Evolutionary conservation across 352 stramenopile genomes (phyloP), one percentile per base, ranked within the genome.

Genomic region (Aphanomyces stellatus): DNA sequence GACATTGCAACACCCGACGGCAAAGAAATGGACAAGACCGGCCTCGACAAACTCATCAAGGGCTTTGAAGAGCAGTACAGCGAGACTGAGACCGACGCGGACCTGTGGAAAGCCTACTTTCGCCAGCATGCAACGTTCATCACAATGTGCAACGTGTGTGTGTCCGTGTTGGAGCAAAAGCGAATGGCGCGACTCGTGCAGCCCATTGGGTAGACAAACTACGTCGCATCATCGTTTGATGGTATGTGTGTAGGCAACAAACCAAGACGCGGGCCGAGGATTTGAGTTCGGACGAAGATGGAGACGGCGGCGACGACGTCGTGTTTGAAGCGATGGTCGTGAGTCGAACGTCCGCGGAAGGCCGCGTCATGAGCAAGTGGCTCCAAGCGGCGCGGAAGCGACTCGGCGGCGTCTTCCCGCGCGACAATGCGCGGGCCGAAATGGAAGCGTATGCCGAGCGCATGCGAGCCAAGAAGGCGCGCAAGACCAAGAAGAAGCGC

Each of bases 81-180:
- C 30, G 74, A 81, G 22, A 65, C 82, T 42, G 93, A 98, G 74
- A 80, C 87, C 62, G 88, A 98, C 63, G 69, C 79, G 0, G 89
- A 97, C 70, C 76, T 98, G 4, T 99, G 96, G 96, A 98, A 98
- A 78, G 93, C 96, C 24, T 99, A 95, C 78, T 98, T 98, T 73
- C 82, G 93, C 66, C 93, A 96, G 71, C 86, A 97, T 64, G 96
- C 93, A 13, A 77, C 76, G 51, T 98, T 93, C 73, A 82, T 95
- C 56, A 99, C 96, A 41, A 82, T 96, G 24, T 98, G 95, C 77
- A 96, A 97, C 63, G 81, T 95, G 49, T 99, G 96, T 69, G 69
- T 92, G 30, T 81, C 79, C 19, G 74, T 75, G 24, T 72, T 84
- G 2, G 72, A 85, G 68, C 75, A 88, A 62, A 77, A 82, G 30